A percentile compares a stretch with the other conserved stretches of the same genome.
These are phyloP conservation scores for Microthyrium microscopicum DNA, from an alignment of 2,329 filamentous ascomycete genomes.

Conservation along the genomic window DNA sequence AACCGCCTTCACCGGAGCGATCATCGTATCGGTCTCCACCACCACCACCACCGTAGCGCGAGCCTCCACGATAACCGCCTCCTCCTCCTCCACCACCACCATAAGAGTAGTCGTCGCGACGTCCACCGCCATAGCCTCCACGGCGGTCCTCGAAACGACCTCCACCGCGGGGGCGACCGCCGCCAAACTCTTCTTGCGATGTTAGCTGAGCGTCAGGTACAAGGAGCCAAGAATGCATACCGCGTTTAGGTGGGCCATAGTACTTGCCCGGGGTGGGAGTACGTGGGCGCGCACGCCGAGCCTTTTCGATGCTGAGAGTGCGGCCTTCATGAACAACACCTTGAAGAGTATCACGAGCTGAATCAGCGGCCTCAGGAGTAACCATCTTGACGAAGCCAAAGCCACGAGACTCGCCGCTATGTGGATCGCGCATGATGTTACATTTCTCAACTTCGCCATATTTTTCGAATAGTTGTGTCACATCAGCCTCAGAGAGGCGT, in stretches of 20 bases:
- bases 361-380: slow-evolving; percentile 84
- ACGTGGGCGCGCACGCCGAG: slow-evolving; percentile 81
- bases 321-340: slow-evolving; percentile 90
- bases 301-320: slow-evolving; percentile 96
- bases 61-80: slow-evolving; percentile 14
- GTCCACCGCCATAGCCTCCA: slow-evolving; percentile 22
- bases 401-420: slow-evolving; percentile 94
- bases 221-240: slow-evolving; percentile 30
- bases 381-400: slow-evolving; percentile 99
- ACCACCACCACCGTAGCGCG: slow-evolving; percentile 19
- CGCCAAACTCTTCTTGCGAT: slow-evolving; percentile 3
- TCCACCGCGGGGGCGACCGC: slow-evolving; percentile 23
- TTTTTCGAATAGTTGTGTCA: slow-evolving; percentile 92
- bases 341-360: slow-evolving; percentile 89
- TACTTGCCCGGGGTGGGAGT: slow-evolving; percentile 98
- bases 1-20: slow-evolving; percentile 51
- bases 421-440: slow-evolving; percentile 98
- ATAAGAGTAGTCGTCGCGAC: slow-evolving; percentile 22
- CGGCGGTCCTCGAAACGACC: slow-evolving; percentile 32
- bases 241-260: slow-evolving; percentile 94
- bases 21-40: slow-evolving; percentile 28
- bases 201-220: slow-evolving; percentile 1
- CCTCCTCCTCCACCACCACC: slow-evolving; percentile 20
- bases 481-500: slow-evolving; percentile 73
- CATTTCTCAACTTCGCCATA: slow-evolving; percentile 98